Percentiles rank a stretch among this genome's conserved stretches.
phyloP scores from a whole-genome alignment of 2,329 filamentous ascomycete genomes.

The Pseudogymnoascus sp. region DNA sequence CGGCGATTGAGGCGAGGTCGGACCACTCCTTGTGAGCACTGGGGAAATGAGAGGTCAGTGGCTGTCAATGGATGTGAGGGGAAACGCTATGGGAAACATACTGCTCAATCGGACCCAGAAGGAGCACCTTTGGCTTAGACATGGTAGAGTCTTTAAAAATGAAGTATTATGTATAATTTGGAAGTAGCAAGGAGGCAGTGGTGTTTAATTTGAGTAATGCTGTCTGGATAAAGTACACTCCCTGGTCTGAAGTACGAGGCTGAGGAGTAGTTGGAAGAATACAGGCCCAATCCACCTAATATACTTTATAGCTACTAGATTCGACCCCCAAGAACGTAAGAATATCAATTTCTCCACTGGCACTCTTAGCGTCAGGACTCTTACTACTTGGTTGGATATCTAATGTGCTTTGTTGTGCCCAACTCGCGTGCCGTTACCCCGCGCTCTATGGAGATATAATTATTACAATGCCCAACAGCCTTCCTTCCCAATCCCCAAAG shows the following conservation, averaged over 20 bases:
- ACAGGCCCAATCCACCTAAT: neutral
- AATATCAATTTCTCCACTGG: neutral
- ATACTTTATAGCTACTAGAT: neutral
- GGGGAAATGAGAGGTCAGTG: conserved; percentile 14
- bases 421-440: conserved; percentile 4
- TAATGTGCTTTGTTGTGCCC: neutral
- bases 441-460: neutral
- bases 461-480: neutral
- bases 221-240: neutral
- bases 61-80: conserved; percentile 9
- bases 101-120: conserved; percentile 59
- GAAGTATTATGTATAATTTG: neutral
- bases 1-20: conserved; percentile 53
- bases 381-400: neutral
- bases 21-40: conserved; percentile 62
- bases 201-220: neutral
- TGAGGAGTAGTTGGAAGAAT: neutral
- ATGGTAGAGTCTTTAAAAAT: conserved; percentile 18
- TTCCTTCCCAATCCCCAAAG: neutral
- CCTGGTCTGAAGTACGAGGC: neutral
- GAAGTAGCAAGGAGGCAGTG: neutral
- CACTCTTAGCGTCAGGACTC: neutral
- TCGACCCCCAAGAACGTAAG: neutral
- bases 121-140: conserved; percentile 51
- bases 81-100: conserved; percentile 35